phyloP scores from a whole-genome alignment of 1,284 basidiomycete species.

The Ceratobasidium sp. region DNA sequence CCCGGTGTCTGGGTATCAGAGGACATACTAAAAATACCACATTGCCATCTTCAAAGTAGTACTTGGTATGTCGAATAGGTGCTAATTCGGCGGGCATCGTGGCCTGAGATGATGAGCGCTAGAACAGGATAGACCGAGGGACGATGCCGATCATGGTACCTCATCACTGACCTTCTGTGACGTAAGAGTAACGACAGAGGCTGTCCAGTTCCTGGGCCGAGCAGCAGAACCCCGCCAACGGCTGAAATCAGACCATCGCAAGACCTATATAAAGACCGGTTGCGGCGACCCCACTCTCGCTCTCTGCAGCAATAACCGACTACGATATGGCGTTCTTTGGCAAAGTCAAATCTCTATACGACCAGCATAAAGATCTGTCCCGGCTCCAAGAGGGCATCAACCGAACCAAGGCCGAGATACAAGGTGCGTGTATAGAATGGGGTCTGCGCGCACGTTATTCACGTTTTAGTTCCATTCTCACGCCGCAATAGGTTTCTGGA shows the following conservation, averaged over 20 bases:
- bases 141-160: neutral
- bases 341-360: conserved; percentile 55
- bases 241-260: conserved; percentile 28
- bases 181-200: conserved; percentile 30
- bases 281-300: neutral
- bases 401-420: conserved; percentile 57
- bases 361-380: conserved; percentile 49
- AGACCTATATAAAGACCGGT: conserved; percentile 20
- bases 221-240: conserved; percentile 9
- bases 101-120: neutral
- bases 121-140: neutral
- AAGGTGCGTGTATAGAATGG: conserved; percentile 30
- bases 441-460: conserved; percentile 3
- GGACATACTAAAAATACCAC: conserved; percentile 43
- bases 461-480: conserved; percentile 1
- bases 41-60: conserved; percentile 45
- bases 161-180: neutral
- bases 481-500: conserved; percentile 46
- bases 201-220: conserved; percentile 38
- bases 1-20: no score
- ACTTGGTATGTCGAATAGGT: conserved; percentile 29
- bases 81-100: neutral
- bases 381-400: conserved; percentile 63
- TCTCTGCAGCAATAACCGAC: neutral
- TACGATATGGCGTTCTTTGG: conserved; percentile 57